Evolutionary conservation across 805 yeast genomes (phyloP), one percentile per base, ranked within the genome.

Genomic region (Yarrowia hollandica): DNA sequence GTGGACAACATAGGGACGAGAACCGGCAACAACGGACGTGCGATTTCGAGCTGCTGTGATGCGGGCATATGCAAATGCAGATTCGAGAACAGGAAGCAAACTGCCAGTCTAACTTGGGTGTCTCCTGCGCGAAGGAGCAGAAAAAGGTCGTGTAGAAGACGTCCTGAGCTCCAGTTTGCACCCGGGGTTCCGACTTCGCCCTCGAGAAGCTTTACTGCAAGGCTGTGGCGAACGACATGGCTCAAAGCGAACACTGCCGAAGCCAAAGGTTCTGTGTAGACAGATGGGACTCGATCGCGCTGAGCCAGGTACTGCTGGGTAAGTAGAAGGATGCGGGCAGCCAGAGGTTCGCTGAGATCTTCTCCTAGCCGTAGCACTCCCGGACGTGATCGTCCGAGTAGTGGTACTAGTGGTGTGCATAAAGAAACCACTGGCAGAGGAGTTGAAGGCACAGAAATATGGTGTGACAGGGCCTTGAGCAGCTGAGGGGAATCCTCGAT

Each of bases 1-100:
- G 65, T 66, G 12, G 42, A 25, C 25, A 71, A 60, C 25, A 69
- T 59, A 31, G 70, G 72, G 31, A 71, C 67, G 16, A 71, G 62
- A n/a, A 69, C 66, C 3, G 74, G 72, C 18, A 71, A 60, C 9
- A 71, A 50, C 11, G 64, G 61, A 22, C 59, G 38, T 6, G 65
- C 61, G 21, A 70, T 60, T 19, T 35, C 38, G 12, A 59, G 61
- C 12, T 59, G 59, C 23, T 61, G 59, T 15, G 63, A 52, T 18
- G 62, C 59, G 2, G 58, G 48, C 6, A 68, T 42, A 55, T 60
- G 60, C 31, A 60, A 52, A 50, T 66, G 67, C 31, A 69, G 48
- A 15, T 63, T 63, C 0, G 63, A 60, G 9, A 69, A 61, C 25
- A 69, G 61, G 21, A 66, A 64, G 15, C 62, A 62, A 11, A 65